A percentile compares a stretch with the other conserved stretches of the same genome.
These are phyloP conservation scores for Paspalum notatum DNA, from an alignment of 176 grass and related monocot species.

Conservation along the genomic window DNA sequence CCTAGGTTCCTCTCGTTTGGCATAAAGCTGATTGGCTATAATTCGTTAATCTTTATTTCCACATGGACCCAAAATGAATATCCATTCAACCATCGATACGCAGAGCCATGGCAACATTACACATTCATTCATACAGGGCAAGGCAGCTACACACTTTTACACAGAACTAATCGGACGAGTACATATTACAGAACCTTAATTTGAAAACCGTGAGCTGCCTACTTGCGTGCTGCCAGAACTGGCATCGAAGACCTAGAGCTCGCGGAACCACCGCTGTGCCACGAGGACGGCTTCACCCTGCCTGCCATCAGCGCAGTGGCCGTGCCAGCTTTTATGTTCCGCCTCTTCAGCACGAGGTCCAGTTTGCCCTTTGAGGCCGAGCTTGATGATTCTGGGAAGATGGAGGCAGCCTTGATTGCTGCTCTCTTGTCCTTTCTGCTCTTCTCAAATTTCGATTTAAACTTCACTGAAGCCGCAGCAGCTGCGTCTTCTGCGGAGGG, in stretches of 20 bases:
- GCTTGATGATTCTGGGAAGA: conserved; percentile 66
- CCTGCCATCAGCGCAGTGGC: conserved; percentile 61
- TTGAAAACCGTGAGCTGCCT: neutral
- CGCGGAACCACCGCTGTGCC: conserved; percentile 46
- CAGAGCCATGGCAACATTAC: neutral
- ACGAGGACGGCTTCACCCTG: conserved; percentile 64
- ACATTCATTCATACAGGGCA: neutral
- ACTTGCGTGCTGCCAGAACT: conserved; percentile 39
- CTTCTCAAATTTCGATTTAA: conserved; percentile 77
- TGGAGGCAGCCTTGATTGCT: conserved; percentile 81
- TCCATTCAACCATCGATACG: too few relatives aligned
- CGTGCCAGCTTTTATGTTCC: conserved; percentile 61
- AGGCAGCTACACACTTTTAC: neutral
- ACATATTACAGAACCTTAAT: neutral
- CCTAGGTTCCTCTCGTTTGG: too few relatives aligned
- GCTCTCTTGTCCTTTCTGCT: conserved; percentile 78
- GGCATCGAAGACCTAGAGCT: conserved; percentile 38
- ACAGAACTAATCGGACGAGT: neutral
- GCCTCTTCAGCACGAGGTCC: conserved; percentile 69
- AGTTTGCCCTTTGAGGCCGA: conserved; percentile 45
- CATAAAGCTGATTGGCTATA: too few relatives aligned
- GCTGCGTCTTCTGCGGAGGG: conserved; percentile 70
- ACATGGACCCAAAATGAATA: neutral
- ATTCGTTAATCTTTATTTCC: neutral
- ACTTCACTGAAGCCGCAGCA: conserved; percentile 64